Conservation (phyloP, 768 basidiomycete genomes). For the Kwoniella europaea region DNA sequence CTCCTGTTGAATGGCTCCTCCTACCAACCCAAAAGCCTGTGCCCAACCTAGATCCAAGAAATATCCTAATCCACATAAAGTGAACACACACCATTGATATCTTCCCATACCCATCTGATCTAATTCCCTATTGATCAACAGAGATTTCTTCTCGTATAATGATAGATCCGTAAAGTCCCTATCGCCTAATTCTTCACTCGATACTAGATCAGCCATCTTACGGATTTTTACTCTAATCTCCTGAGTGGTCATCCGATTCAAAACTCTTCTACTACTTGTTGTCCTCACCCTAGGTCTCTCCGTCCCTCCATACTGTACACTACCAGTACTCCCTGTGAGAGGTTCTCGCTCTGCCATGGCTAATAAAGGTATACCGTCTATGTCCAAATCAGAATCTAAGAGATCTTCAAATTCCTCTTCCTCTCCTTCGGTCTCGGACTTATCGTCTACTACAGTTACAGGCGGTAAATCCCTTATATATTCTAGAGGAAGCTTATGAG, state of each 20-base stretch:
- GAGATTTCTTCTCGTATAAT: conserved; percentile 55
- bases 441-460: neutral
- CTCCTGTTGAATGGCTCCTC: conserved; percentile 44
- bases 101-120: conserved; percentile 54
- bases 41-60: conserved; percentile 59
- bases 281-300: neutral
- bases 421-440: neutral
- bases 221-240: conserved; percentile 6
- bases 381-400: conserved; percentile 4
- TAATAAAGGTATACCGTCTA: conserved; percentile 8
- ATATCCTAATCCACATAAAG: conserved; percentile 59
- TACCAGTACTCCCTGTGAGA: neutral
- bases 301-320: conserved; percentile 4
- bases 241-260: conserved; percentile 19
- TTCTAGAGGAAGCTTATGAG: conserved; percentile 21
- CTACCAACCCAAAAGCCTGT: conserved; percentile 55
- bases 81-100: conserved; percentile 57
- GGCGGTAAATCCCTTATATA: conserved; percentile 13
- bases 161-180: conserved; percentile 33
- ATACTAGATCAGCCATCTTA: conserved; percentile 24
- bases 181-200: conserved; percentile 14
- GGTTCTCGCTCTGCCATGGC: conserved; percentile 6
- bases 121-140: conserved; percentile 52
- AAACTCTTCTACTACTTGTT: conserved; percentile 2
- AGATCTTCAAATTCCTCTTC: neutral